Percentiles rank a stretch among this genome's conserved stretches.
Conservation (phyloP, 306 rosid species). For the Canavalia ensiformis region DNA sequence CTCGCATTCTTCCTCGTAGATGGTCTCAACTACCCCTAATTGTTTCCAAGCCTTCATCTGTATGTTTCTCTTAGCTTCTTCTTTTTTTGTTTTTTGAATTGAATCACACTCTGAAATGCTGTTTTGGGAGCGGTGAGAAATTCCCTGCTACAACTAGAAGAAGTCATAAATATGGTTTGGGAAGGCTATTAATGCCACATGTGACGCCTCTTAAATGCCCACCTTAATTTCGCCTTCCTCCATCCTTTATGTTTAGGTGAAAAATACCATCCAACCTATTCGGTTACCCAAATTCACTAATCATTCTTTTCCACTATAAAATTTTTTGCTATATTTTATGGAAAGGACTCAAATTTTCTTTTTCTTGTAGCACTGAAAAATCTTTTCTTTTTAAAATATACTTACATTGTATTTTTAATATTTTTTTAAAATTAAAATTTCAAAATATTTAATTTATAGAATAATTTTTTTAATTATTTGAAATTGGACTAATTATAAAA, state of each 20-base stretch:
- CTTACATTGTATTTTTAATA: no score
- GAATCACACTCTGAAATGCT: not conserved
- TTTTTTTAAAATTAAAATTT: no score
- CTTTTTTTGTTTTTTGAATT: slow-evolving; percentile 21
- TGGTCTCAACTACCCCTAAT: slow-evolving; percentile 71
- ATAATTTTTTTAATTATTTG: no score
- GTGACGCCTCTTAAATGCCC: slow-evolving; percentile 71
- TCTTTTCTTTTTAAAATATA: no score
- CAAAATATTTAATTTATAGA: no score
- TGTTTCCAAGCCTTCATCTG: slow-evolving; percentile 60
- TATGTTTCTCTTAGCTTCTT: not conserved
- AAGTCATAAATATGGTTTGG: slow-evolving; percentile 43
- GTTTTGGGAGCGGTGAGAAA: slow-evolving; percentile 40
- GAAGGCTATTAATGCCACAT: slow-evolving; percentile 57
- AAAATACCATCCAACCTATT: not conserved
- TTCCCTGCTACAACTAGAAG: not conserved
- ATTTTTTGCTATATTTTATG: no score
- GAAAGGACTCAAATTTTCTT: no score
- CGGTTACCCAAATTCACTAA: no score
- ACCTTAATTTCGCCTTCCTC: slow-evolving; percentile 31
- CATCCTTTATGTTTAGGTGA: not conserved
- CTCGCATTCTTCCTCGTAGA: slow-evolving; percentile 74
- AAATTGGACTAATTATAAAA: no score
- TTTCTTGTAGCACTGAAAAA: no score
- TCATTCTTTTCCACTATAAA: not conserved